phyloP scores from a whole-genome alignment of 2,329 filamentous ascomycete species.

The Fusarium robinianum region DNA sequence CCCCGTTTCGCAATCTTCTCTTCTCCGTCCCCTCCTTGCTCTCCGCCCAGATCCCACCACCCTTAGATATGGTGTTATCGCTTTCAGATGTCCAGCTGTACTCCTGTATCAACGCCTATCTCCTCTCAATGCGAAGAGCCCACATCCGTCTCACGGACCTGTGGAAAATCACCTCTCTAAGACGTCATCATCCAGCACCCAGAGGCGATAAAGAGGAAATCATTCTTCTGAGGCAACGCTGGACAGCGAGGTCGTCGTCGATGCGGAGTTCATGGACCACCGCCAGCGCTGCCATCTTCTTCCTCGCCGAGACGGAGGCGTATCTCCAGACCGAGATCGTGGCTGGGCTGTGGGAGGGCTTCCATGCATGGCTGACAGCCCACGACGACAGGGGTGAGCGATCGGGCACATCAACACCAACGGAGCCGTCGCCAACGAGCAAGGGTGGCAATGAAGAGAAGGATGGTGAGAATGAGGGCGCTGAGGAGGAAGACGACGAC shows the following conservation, averaged over 20 bases:
- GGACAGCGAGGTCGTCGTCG: constrained; percentile 63
- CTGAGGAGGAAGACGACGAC: constrained; percentile 26
- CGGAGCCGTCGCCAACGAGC: constrained; percentile 12
- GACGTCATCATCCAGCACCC: constrained; percentile 76
- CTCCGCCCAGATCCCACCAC: constrained; percentile 73
- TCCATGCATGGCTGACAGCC: constrained; percentile 72
- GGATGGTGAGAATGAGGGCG: constrained; percentile 6
- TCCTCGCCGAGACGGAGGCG: constrained; percentile 82
- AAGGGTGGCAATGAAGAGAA: constrained; percentile 12
- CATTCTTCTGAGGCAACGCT: constrained; percentile 64
- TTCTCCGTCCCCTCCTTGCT: constrained; percentile 75
- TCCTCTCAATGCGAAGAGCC: constrained; percentile 82
- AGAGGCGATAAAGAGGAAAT: constrained; percentile 64
- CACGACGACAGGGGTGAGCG: constrained; percentile 40
- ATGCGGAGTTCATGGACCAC: constrained; percentile 91
- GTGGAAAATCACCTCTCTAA: constrained; percentile 82
- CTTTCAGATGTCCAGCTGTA: constrained; percentile 77
- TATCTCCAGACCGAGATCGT: constrained; percentile 93
- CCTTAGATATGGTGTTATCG: constrained; percentile 85
- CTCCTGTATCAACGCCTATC: constrained; percentile 82
- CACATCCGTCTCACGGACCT: constrained; percentile 83
- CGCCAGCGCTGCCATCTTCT: constrained; percentile 83
- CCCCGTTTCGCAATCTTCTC: constrained; percentile 78
- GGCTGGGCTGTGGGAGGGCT: constrained; percentile 77
- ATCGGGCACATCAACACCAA: constrained; percentile 34